phyloP scores from a whole-genome alignment of 2,329 filamentous ascomycete genomes.

The Aspergillus cejpii region DNA sequence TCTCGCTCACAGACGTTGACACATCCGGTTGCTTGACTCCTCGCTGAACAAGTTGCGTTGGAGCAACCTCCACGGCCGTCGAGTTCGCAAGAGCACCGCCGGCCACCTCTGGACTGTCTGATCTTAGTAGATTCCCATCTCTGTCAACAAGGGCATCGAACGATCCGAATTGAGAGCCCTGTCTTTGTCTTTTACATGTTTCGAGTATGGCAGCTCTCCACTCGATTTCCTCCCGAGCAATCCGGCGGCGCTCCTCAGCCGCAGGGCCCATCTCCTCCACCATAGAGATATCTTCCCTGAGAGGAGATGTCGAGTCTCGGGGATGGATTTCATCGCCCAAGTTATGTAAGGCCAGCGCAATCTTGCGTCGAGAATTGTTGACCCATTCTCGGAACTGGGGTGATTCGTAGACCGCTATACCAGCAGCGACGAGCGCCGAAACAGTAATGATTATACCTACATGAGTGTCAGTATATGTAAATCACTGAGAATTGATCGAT shows the following conservation, averaged over 20 bases:
- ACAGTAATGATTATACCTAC: conserved; percentile 57
- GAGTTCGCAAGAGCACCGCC: conserved; percentile 26
- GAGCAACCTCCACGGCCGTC: conserved; percentile 32
- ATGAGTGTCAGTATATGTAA: conserved; percentile 11
- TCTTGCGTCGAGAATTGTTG: conserved; percentile 54
- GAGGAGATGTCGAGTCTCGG: conserved; percentile 26
- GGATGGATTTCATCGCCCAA: conserved; percentile 56
- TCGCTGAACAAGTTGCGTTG: conserved; percentile 24
- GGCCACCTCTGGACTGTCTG: conserved; percentile 6
- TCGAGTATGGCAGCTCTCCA: conserved; percentile 39
- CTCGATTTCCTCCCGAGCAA: conserved; percentile 42
- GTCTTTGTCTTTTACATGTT: conserved; percentile 28
- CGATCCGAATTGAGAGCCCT: conserved; percentile 21
- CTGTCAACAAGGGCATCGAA: conserved; percentile 44
- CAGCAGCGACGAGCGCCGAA: conserved; percentile 55
- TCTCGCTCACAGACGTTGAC: conserved; percentile 7
- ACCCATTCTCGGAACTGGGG: conserved; percentile 59
- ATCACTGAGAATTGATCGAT: too few species aligned
- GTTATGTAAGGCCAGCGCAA: conserved; percentile 53
- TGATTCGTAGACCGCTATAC: conserved; percentile 58
- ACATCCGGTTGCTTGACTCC: conserved; percentile 14
- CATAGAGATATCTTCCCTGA: conserved; percentile 43
- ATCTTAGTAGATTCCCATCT: conserved; percentile 32
- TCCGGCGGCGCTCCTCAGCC: conserved; percentile 41
- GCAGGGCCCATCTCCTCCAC: conserved; percentile 40